These are phyloP conservation scores for Bryoerythrophyllum caledonicum DNA, from an alignment of 225 moss, liverwort and hornwort genomes.

Conservation along the genomic window DNA sequence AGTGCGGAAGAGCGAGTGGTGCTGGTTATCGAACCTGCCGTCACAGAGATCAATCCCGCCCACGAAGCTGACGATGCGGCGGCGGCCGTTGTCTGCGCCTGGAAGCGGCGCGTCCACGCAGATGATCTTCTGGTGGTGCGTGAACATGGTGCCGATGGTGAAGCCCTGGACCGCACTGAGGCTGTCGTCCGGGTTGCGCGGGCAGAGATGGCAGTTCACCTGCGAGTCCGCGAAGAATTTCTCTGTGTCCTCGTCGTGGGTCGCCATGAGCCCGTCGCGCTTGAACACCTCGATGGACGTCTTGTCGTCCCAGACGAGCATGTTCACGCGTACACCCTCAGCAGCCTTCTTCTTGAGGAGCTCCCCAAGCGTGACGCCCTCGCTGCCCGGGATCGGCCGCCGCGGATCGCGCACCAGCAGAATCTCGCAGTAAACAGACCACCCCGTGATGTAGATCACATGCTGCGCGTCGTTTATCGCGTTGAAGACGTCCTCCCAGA, in stretches of 20 bases:
- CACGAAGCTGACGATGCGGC: conserved; percentile 55
- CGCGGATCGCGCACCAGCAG: conserved; percentile 2
- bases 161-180: conserved; percentile 58
- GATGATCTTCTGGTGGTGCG: conserved; percentile 74
- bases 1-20: conserved; percentile 54
- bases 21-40: conserved; percentile 68
- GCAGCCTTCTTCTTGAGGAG: not conserved
- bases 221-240: conserved; percentile 32
- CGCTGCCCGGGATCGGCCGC: not conserved
- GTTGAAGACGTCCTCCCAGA: conserved; percentile 2
- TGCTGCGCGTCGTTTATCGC: not conserved
- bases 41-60: conserved; percentile 76
- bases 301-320: conserved; percentile 14
- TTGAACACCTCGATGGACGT: not conserved
- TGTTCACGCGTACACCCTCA: not conserved
- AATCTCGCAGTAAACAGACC: conserved; percentile 16
- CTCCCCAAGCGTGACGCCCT: conserved; percentile 1
- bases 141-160: conserved; percentile 70
- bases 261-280: conserved; percentile 13
- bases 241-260: conserved; percentile 17
- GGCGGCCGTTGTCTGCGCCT: conserved; percentile 30
- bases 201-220: conserved; percentile 58
- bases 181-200: conserved; percentile 59
- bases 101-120: conserved; percentile 63
- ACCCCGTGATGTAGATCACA: conserved; percentile 7